Evolutionary conservation across 1,284 basidiomycete species (phyloP), one percentile per base, ranked within the genome.

Genomic region (Ustilago vetiveriae): DNA sequence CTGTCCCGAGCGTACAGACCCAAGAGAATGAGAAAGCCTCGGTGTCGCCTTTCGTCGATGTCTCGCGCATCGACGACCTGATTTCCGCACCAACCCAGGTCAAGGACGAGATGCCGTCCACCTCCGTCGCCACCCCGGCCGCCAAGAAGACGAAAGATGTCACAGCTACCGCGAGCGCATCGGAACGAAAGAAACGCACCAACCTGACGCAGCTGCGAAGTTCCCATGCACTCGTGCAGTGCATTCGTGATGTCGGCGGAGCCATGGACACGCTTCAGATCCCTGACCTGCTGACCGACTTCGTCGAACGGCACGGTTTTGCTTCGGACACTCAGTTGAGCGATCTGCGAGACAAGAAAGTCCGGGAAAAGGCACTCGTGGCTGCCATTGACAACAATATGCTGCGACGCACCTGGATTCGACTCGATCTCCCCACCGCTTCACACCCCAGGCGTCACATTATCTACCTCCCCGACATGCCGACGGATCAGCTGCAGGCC

Each of bases 211-310:
- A 56, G 35, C 47, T 71, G 16, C 53, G 63, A 26, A 66, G 54
- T 45, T 46, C 50, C 3, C 38, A 55, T 14, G 41, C 64, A 14
- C 62, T 72, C 5, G 69, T 67, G 10, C 42, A 67, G 26, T 72
- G 69, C 35, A 44, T 72, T 17, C 54, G 53, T 19, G 58, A 72
- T 10, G 46, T 50, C 0, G 69, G 64, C 13, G 64, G 69, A 21
- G 64, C 56, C 17, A 59, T 72, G 46, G 69, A 72, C 35, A 27
- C 59, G 22, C 59, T 72, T 4, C 41, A 41, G 24, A 52, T 72
- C 22, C 64, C 63, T 3, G 44, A 55, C 11, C 53, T 43, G 39
- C 58, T 71, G 23, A 23, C 56, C 30, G 33, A 33, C 32, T 72
- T 42, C 44, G 58, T 72, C 22, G 69, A 72, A 40, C 46, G 39